phyloP scores from a whole-genome alignment of 176 grass and related monocot genomes.

The Triticum timopheevii region DNA sequence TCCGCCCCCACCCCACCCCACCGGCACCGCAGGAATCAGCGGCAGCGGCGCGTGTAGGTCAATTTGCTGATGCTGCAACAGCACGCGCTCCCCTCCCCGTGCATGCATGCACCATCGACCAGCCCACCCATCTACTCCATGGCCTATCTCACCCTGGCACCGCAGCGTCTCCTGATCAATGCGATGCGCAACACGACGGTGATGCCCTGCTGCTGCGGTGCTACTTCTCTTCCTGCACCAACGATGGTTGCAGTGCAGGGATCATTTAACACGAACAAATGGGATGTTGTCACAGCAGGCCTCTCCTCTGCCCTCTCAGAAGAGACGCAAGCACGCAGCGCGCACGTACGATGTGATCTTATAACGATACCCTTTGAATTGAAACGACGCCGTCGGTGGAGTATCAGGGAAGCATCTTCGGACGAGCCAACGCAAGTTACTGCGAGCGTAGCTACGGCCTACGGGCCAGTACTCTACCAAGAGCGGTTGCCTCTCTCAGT shows the following conservation, averaged over 20 bases:
- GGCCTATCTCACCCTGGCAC: background rate
- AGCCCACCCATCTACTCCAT: background rate
- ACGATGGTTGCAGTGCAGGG: background rate
- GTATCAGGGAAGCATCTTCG: background rate
- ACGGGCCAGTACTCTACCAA: background rate
- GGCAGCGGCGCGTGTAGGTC: slow-evolving; percentile 13
- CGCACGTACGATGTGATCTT: background rate
- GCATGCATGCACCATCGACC: background rate
- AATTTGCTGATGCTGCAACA: background rate
- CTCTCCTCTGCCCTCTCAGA: background rate
- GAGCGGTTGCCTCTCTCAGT: background rate
- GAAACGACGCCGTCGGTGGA: background rate
- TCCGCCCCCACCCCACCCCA: background rate
- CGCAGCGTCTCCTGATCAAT: slow-evolving; percentile 2
- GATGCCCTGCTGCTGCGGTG: too few species aligned
- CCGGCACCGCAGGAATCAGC: background rate
- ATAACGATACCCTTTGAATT: background rate
- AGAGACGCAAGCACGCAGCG: too few species aligned
- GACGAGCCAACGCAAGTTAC: background rate
- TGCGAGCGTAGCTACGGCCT: background rate
- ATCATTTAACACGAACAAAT: background rate
- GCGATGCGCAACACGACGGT: too few species aligned
- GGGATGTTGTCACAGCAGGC: background rate
- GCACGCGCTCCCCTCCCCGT: background rate
- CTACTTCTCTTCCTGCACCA: too few species aligned